Evolutionary conservation across 768 basidiomycete genomes (phyloP).

Genomic region (Boletus huronensis): DNA sequence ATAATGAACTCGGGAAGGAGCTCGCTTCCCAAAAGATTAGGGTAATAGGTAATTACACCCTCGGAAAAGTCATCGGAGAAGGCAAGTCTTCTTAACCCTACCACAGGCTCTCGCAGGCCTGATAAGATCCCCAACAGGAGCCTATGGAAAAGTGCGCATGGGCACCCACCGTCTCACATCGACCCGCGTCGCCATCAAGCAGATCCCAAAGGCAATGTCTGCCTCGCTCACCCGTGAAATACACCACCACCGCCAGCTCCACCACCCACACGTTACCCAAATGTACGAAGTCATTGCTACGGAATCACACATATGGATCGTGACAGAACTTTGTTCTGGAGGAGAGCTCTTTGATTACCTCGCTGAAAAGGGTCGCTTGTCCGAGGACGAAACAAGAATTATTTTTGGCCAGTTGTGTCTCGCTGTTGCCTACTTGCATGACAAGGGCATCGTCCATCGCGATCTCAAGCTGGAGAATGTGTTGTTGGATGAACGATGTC

Average conservation of each 20-base stretch:
- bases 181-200: conserved; percentile 93
- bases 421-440: conserved; percentile 90
- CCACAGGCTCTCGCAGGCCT: conserved; percentile 12
- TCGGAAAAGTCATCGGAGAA: conserved; percentile 94
- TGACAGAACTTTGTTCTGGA: conserved; percentile 94
- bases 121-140: conserved; percentile 50
- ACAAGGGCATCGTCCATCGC: conserved; percentile 90
- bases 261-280: conserved; percentile 93
- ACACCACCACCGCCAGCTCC: conserved; percentile 95
- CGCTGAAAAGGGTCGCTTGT: conserved; percentile 86
- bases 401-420: conserved; percentile 97
- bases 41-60: conserved; percentile 91
- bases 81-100: conserved; percentile 46
- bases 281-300: conserved; percentile 98
- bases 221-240: conserved; percentile 93
- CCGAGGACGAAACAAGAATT: conserved; percentile 77
- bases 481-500: conserved; percentile 82
- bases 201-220: conserved; percentile 93
- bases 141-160: conserved; percentile 93
- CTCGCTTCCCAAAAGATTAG: conserved; percentile 86
- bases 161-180: conserved; percentile 92
- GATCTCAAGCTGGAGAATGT: conserved; percentile 98
- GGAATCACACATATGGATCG: conserved; percentile 93
- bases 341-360: conserved; percentile 99
- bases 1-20: conserved; percentile 96